phyloP scores from a whole-genome alignment of 805 yeast genomes.

The Wickerhamiella allomyrinae region DNA sequence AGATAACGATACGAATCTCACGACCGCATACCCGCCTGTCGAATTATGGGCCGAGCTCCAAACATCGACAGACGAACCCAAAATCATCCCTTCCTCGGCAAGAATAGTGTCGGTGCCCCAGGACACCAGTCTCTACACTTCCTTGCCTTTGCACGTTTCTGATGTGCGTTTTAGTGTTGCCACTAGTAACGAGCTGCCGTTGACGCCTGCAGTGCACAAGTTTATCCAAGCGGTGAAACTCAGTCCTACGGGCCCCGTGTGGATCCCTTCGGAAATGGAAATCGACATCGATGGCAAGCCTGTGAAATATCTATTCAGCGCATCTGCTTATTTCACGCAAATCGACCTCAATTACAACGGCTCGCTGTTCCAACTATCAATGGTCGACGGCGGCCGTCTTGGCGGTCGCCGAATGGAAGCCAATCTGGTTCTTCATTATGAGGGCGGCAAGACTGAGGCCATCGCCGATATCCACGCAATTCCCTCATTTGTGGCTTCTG shows the following conservation, averaged over 20 bases:
- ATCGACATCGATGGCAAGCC: constrained; percentile 27
- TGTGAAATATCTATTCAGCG: constrained; percentile 33
- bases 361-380: constrained; percentile 28
- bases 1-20: constrained; percentile 14
- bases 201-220: constrained; percentile 28
- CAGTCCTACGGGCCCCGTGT: constrained; percentile 18
- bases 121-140: constrained; percentile 31
- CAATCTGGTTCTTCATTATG: constrained; percentile 28
- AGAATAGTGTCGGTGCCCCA: constrained; percentile 32
- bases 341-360: constrained; percentile 30
- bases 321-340: constrained; percentile 32
- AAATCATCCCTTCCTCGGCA: constrained; percentile 29
- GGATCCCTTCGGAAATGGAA: constrained; percentile 29
- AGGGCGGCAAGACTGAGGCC: not conserved
- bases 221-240: constrained; percentile 26
- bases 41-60: constrained; percentile 37
- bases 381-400: constrained; percentile 42
- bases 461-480: not conserved
- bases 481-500: not conserved
- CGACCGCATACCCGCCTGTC: constrained; percentile 34
- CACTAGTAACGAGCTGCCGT: constrained; percentile 20
- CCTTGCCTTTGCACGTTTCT: constrained; percentile 29
- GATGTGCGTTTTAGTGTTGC: constrained; percentile 35
- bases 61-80: constrained; percentile 19
- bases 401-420: constrained; percentile 43